phyloP scores from a whole-genome alignment of 192 early-diverging fungal species.

The Coemansia sp. region DNA sequence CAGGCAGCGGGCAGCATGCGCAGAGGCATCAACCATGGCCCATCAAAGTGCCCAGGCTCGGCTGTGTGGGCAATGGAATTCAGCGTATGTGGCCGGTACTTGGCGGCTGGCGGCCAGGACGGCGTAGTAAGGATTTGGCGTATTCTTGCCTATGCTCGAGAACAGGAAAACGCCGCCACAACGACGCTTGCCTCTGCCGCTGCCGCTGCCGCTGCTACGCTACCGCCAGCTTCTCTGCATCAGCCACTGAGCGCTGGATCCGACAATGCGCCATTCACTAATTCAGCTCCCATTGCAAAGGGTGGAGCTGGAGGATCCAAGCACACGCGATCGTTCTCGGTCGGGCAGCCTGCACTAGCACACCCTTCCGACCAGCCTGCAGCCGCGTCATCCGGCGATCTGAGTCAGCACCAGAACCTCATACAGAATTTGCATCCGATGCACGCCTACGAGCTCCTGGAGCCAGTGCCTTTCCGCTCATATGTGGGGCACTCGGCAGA shows the following conservation, averaged over 20 bases:
- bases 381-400: neutral
- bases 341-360: neutral
- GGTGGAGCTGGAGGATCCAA: conserved; percentile 16
- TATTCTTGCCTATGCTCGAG: conserved; percentile 39
- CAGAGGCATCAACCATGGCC: conserved; percentile 21
- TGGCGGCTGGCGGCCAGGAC: conserved; percentile 81
- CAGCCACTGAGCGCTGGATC: conserved; percentile 14
- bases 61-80: conserved; percentile 78
- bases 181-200: neutral
- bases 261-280: conserved; percentile 27
- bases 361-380: neutral
- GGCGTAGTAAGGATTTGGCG: conserved; percentile 69
- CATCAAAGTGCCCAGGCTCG: conserved; percentile 17
- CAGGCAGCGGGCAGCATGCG: conserved; percentile 13
- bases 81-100: conserved; percentile 72
- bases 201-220: neutral
- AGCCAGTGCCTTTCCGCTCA: conserved; percentile 67
- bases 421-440: conserved; percentile 29
- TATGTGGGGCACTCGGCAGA: conserved; percentile 73
- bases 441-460: conserved; percentile 58
- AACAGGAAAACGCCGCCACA: conserved; percentile 20
- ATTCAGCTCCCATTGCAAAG: conserved; percentile 36
- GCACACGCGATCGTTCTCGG: conserved; percentile 32
- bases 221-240: neutral
- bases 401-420: neutral